Evolutionary conservation across 208 protist species (phyloP), one percentile per base, ranked within the genome.

Genomic region (Acanthamoeba polyphaga): DNA sequence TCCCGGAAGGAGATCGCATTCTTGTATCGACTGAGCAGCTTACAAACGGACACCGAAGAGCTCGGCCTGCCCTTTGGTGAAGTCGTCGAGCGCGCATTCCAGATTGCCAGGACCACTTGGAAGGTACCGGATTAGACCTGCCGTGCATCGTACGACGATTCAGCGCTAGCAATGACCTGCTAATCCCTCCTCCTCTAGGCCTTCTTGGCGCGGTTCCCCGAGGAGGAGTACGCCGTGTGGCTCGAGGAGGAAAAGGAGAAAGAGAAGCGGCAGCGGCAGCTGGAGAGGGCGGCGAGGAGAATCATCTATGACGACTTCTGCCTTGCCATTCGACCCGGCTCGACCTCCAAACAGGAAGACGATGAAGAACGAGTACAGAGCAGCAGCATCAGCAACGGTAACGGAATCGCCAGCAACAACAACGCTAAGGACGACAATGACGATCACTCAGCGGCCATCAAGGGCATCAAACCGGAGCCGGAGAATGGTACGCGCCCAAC

Each of bases 291-390:
- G 34, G 51, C 46, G n/a, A 32, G n/a, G 27, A 29, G 53, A 43
- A 10, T 43, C 80, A 38, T 64, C 80, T 88, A 88, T 64, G 80
- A 88, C 17, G 80, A 88, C 80, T 88, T 88, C 15, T 88, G 80
- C n/a, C 80, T 88, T 49, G 29, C 51, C 74, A 29, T 82, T 9
- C 80, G 53, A 27, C 80, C 80, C 7, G 80, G 80, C 24, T n/a
- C 80, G 24, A 88, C 80, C 6, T 88, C 80, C 80, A 55, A 64
- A 43, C 49, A 55, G n/a, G 53, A n/a, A 43, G 46, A 85, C 24
- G 76, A 24, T 19, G 15, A 76, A 76, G 27, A 43, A 9, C 68
- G 24, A 12, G 68, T 12, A 7, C 72, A 13, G 38, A 12, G 29
- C 24, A 19, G 19, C 66, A 38, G 1, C 66, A 27, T 8, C 9